These are phyloP conservation scores for Podosphaera xanthii DNA, from an alignment of 2,329 filamentous ascomycete species.

Conservation along the genomic window DNA sequence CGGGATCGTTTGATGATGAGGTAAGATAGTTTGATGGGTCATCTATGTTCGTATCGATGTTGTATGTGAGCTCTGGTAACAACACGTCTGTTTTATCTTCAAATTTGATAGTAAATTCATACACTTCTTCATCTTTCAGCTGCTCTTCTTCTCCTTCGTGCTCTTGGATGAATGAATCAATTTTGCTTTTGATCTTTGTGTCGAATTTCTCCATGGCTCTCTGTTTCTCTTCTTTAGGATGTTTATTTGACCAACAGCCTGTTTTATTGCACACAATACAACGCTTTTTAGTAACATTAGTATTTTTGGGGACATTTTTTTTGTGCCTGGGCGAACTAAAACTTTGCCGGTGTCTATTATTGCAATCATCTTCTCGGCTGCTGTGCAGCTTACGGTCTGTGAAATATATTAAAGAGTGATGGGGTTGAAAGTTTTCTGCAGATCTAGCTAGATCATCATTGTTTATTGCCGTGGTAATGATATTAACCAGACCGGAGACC, in stretches of 20 bases:
- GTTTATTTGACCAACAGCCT: neutral
- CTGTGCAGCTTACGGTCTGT: neutral
- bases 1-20: neutral
- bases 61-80: neutral
- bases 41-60: neutral
- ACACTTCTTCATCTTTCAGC: neutral
- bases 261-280: no score
- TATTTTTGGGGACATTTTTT: no score
- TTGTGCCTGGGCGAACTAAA: no score
- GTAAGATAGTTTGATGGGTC: neutral
- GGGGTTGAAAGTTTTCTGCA: neutral
- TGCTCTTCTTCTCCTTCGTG: neutral
- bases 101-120: neutral
- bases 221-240: neutral
- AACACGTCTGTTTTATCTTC: no score
- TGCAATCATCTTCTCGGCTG: no score
- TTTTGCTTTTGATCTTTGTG: neutral
- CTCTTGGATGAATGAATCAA: neutral
- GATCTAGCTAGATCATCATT: neutral
- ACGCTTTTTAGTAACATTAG: no score
- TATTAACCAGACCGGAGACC: neutral
- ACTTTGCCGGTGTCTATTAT: no score
- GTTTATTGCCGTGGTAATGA: neutral
- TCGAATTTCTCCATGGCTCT: neutral
- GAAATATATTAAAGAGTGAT: neutral